Base-by-base conservation (phyloP, 805 yeast species). In the Starmerella bombicola region DNA sequence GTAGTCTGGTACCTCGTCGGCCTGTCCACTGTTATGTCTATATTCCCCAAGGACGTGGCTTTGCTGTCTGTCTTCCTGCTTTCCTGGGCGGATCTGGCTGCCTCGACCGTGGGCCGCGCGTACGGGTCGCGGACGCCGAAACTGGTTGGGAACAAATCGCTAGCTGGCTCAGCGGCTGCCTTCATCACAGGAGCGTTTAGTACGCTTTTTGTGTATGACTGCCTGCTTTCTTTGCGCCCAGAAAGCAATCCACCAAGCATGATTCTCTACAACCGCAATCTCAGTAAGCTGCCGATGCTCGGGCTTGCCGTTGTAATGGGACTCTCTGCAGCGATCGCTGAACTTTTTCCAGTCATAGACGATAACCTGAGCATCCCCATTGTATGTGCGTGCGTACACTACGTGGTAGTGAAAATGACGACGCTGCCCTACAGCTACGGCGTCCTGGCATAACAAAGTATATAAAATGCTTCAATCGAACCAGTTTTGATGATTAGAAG, bases 71-170 rank as follows among this genome's bases (percentile, higher is more conserved):
- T 85, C 3, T 67, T 85, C 49, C 65, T 88, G 37, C 70, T 91
- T 47, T 81, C 95, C 55, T 91, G 97, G 97, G 85, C 94, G 4
- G 98, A 91, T 57, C 84, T 97, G 8, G 88, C 96, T 2, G 98
- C 98, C 2, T 83, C 95, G 3, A 83, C 95, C 0, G 63, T 86
- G 55, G 98, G 98, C 30, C 70, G 98, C 50, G 72, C 71, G 41
- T 88, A 64, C 58, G 97, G 97, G 7, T 71, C 80, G 53, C 69
- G 78, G 48, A 83, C 95, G 6, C 93, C 93, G 30, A 76, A 78
- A 55, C 60, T 88, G 17, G 69, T 79, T 5, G 67, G 71, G 46
- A 73, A 74, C 47, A 91, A 91, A 60, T 80, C 94, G 3, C 64
- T 91, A 34, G 95, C 95, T 1, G 98, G 98, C 0, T 78, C 91